Base-by-base conservation (phyloP, 768 basidiomycete genomes). In the Lenzites betulinus region DNA sequence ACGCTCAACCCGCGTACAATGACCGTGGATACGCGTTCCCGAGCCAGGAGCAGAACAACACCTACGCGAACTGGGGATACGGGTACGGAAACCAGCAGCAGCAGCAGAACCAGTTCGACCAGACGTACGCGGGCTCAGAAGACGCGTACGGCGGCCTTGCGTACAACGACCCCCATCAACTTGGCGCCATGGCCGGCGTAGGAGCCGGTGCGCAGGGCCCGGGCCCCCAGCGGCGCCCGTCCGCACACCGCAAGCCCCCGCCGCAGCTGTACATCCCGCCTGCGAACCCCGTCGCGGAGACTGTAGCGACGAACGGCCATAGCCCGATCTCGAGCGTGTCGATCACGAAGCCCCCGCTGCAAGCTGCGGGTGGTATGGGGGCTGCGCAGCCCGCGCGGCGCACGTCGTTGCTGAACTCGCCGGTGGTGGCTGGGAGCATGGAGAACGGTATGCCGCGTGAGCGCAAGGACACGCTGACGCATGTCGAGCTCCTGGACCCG, bases 371-470 rank as follows among this genome's bases (percentile, higher is more conserved):
- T 3, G 38, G 38, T 4, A 43, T 59, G 50, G 62, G 58, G 46
- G 50, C 62, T 13, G 64, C 63, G 36, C 60, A 63, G 46, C 63
- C 63, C 8, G 48, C 50, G 33, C 63, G 58, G n/a, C 55, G 58
- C 12, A 58, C 63, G 59, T 67, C 68, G 39, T 39, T 69, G 57
- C 54, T 66, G 44, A 63, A 65, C 62, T 47, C 65, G 39, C 65
- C 66, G 28, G 39, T 35, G 28, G 39, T 35, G 54, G 46, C 44
- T n/a, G 12, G 38, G 49, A 51, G 53, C 39, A 30, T 18, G 22
- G 56, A 38, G 52, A 42, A 25, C 28, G 35, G 49, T 3, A 33
- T 16, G 23, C 47, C 26, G 41, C 28, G 52, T 33, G 55, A 58
- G 49, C 44, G 54, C 12, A 35, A 41, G 59, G 48, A 56, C 56